Base-by-base conservation (phyloP, 2,329 filamentous ascomycete species). In the Metarhizium sp. region DNA sequence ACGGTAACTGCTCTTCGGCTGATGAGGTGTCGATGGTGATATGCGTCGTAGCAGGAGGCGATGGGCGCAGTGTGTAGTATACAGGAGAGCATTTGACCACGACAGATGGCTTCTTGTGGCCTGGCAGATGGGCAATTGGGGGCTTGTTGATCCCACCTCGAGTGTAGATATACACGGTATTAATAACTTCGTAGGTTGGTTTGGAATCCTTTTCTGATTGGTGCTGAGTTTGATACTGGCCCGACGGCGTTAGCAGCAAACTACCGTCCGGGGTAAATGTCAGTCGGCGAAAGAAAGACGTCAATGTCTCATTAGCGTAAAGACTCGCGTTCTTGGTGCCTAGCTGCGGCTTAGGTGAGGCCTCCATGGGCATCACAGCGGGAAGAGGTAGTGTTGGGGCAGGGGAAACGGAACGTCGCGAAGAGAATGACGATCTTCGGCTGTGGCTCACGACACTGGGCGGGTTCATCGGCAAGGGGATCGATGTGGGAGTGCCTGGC, bases 81-180 rank as follows among this genome's bases (percentile, higher is more conserved):
- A 95, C 73, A 0, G 94, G 94, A 14, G 92, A 99, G 68, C 94
- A 99, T 66, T 90, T 90, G 57, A 99, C 90, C 1, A 92, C 94
- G 11, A 99, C 90, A 0, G 94, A 97, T 0, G 94, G 94, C 71
- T 99, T 99, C 77, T 96, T 99, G 72, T 97, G 92, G 2, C 94
- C 94, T 0, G 94, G 94, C 6, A 99, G 79, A 71, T 97, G 94
- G 6, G 92, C 91, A 56, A 97, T 88, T 2, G 94, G 94, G 1
- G 94, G 91, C 69, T 95, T 96, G 73, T 96, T 97, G 66, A 99
- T 90, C 29, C 94, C 94, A 34, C 92, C 94, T 63, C 94, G 81
- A 0, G 92, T 96, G 71, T 99, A 99, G 54, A 99, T 94, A 71
- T 99, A 99, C 25, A 99, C 95, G 0, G 94, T 99, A 67, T 99